Evolutionary conservation across 495 filamentous ascomycete genomes (phyloP).

Genomic region (Jackrogersella multiformis): DNA sequence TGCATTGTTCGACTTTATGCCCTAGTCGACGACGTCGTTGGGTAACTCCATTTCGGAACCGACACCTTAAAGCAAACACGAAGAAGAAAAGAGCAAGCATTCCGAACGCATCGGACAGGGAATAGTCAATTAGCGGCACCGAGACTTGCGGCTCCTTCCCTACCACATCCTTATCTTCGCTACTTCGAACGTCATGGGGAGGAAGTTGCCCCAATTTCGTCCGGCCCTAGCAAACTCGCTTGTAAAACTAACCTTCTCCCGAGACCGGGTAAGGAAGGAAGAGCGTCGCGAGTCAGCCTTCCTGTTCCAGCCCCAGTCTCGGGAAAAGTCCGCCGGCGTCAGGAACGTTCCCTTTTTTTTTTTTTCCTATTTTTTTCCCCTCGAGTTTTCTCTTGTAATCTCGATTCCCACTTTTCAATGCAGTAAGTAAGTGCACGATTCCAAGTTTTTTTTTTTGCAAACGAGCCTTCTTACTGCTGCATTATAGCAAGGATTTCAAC

Average conservation of each 20-base stretch:
- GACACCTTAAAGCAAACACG: slow-evolving; percentile 12
- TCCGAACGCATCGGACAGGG: slow-evolving; percentile 5
- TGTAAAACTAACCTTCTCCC: slow-evolving; percentile 1
- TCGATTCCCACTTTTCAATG: slow-evolving; percentile 14
- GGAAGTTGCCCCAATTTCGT: slow-evolving; percentile 21
- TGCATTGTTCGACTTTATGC: not conserved
- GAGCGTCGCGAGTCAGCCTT: slow-evolving; percentile 18
- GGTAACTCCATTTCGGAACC: slow-evolving; percentile 10
- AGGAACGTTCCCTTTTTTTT: slow-evolving; percentile 22
- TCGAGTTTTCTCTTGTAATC: no score
- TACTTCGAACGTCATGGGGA: slow-evolving; percentile 21
- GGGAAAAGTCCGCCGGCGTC: slow-evolving; percentile 20
- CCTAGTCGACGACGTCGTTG: not conserved
- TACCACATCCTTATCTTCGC: slow-evolving; percentile 6
- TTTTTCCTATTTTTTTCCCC: not conserved
- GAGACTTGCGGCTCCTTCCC: slow-evolving; percentile 29
- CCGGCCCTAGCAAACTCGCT: slow-evolving; percentile 26
- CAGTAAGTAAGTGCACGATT: not conserved
- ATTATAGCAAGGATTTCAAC: slow-evolving; percentile 3
- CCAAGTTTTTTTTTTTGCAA: slow-evolving; percentile 9
- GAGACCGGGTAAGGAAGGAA: slow-evolving; percentile 5
- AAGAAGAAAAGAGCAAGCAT: not conserved
- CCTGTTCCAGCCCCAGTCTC: slow-evolving; percentile 18
- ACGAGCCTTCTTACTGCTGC: slow-evolving; percentile 7
- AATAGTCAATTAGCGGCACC: slow-evolving; percentile 16